Conservation (phyloP, 2,329 filamentous ascomycete genomes). For the Penicillium sp. region DNA sequence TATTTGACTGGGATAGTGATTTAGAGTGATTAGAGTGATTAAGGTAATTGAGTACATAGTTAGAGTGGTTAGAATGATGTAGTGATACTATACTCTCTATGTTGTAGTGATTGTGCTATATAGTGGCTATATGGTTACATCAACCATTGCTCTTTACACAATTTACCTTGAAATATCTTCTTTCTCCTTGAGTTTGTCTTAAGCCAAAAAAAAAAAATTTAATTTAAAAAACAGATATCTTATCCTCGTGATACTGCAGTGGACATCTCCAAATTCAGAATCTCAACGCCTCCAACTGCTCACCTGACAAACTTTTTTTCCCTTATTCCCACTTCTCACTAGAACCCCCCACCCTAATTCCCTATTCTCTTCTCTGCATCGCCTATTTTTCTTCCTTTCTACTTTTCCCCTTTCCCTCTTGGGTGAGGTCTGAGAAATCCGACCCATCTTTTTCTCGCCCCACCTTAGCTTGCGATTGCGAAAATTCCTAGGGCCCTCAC, state of each 20-base stretch:
- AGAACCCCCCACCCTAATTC: not conserved
- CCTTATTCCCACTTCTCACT: not conserved
- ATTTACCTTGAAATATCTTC: not conserved
- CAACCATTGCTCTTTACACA: not conserved
- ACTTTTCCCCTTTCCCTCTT: constrained; percentile 15
- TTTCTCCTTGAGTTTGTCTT: not conserved
- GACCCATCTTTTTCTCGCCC: constrained; percentile 36
- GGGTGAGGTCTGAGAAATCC: constrained; percentile 19
- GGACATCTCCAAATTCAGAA: not conserved
- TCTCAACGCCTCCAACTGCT: constrained; percentile 3
- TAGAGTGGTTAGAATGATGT: not conserved
- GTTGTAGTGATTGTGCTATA: not conserved
- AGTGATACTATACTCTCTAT: not conserved
- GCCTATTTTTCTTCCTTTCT: constrained; percentile 3
- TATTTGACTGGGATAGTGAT: not conserved
- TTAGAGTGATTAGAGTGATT: not conserved
- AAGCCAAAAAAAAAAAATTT: no score
- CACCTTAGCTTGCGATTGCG: constrained; percentile 40
- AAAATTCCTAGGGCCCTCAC: constrained; percentile 25
- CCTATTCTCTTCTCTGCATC: not conserved
- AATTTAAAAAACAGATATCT: no score
- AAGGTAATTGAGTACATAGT: not conserved
- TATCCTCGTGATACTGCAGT: not conserved
- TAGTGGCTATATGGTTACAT: not conserved
- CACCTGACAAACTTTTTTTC: constrained; percentile 1